These are phyloP conservation scores for Pontederia crassipes DNA, from an alignment of 176 grass and related monocot species.

Conservation along the genomic window DNA sequence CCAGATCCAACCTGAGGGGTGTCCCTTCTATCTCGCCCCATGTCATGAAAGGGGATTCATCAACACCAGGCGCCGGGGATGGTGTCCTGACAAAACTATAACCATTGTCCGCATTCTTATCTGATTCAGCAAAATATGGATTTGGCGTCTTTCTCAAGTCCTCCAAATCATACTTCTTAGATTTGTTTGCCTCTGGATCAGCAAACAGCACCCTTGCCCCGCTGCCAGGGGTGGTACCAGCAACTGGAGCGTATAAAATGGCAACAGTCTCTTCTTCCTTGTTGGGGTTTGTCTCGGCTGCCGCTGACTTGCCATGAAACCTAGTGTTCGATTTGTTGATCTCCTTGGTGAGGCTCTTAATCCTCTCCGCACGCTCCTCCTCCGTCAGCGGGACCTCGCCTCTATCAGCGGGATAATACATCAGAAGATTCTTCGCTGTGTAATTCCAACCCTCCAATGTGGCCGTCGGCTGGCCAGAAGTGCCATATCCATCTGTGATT, in stretches of 20 bases:
- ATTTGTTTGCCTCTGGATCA: conserved; percentile 50
- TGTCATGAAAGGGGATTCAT: conserved; percentile 92
- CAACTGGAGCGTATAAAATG: conserved; percentile 59
- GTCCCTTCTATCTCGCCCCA: conserved; percentile 97
- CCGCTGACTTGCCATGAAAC: conserved; percentile 39
- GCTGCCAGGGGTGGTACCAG: conserved; percentile 54
- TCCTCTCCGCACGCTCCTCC: conserved; percentile 59
- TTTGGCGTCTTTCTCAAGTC: conserved; percentile 85
- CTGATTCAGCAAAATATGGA: conserved; percentile 60
- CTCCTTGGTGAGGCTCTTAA: conserved; percentile 78
- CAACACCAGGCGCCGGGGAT: conserved; percentile 72
- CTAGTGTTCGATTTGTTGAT: conserved; percentile 62
- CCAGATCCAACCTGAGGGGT: conserved; percentile 64
- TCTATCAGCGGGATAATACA: conserved; percentile 72
- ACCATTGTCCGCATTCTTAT: conserved; percentile 55
- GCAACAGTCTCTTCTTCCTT: conserved; percentile 51
- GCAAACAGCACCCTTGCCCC: conserved; percentile 21
- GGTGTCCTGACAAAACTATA: conserved; percentile 91
- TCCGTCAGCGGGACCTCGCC: conserved; percentile 55
- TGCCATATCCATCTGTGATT: conserved; percentile 86
- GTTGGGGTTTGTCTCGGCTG: conserved; percentile 22
- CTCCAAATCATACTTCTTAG: conserved; percentile 80
- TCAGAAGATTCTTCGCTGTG: conserved; percentile 81
- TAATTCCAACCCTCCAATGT: conserved; percentile 64
- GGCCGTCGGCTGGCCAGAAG: conserved; percentile 62